These are phyloP conservation scores for Candida khao-thaluensis DNA, from an alignment of 805 yeast genomes.

Conservation along the genomic window DNA sequence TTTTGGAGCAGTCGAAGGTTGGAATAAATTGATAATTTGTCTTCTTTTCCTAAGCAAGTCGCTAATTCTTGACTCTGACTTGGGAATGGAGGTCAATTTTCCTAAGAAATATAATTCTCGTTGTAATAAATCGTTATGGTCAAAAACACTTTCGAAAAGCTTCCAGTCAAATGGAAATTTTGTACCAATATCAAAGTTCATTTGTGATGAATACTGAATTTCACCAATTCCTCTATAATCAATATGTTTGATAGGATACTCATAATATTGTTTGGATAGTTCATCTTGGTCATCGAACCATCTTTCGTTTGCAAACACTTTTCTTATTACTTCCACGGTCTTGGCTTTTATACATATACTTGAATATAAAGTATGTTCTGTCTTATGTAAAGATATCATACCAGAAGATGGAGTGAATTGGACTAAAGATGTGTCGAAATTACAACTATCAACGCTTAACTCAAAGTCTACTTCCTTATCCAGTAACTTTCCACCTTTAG, in stretches of 20 bases:
- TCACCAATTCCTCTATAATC: conserved; percentile 10
- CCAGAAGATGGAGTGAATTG: conserved; percentile 7
- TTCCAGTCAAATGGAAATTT: conserved; percentile 3
- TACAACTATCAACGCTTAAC: neutral
- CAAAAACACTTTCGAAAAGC: neutral
- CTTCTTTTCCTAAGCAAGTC: conserved; percentile 1
- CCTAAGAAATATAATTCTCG: conserved; percentile 1
- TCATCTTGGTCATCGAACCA: conserved; percentile 10
- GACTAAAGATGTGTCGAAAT: no score
- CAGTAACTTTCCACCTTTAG: conserved; percentile 2
- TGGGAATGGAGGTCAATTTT: neutral
- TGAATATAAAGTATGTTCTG: conserved; percentile 6
- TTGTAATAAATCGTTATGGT: conserved; percentile 2
- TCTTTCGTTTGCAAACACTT: conserved; percentile 5
- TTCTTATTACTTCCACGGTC: neutral
- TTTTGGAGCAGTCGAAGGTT: conserved; percentile 10
- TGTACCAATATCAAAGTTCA: neutral
- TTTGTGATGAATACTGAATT: neutral
- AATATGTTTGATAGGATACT: conserved; percentile 11
- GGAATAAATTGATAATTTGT: conserved; percentile 7
- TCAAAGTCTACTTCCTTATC: neutral
- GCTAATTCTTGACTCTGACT: neutral
- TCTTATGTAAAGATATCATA: conserved; percentile 8
- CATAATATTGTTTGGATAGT: conserved; percentile 7
- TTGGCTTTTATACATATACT: conserved; percentile 2